Evolutionary conservation across 352 stramenopile genomes (phyloP).

Genomic region (Achlya hypogyna): DNA sequence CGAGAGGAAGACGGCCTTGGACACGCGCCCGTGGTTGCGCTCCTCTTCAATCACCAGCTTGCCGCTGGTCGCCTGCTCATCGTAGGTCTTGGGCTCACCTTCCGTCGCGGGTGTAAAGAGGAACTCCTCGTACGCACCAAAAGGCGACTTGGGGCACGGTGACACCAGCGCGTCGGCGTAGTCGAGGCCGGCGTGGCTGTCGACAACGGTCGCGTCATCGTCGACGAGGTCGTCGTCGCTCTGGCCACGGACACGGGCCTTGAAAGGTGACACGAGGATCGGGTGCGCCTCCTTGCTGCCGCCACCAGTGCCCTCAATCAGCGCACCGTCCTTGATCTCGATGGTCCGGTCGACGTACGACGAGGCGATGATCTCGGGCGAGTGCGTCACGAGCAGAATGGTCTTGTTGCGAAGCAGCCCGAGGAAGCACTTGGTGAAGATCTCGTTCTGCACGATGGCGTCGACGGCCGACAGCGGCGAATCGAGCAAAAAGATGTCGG

Average conservation of each 20-base stretch:
- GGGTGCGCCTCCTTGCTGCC: not conserved
- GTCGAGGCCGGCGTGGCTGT: not conserved
- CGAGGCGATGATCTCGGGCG: conserved; percentile 32
- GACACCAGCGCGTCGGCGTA: conserved; percentile 9
- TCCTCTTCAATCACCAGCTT: conserved; percentile 61
- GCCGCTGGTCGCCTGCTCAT: not conserved
- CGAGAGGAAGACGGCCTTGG: conserved; percentile 29
- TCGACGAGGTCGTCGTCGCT: not conserved
- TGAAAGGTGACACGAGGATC: conserved; percentile 26
- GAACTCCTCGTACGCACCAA: not conserved
- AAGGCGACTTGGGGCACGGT: conserved; percentile 6
- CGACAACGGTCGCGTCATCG: not conserved
- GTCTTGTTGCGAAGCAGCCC: conserved; percentile 41
- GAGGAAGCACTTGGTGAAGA: conserved; percentile 79
- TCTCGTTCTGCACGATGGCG: conserved; percentile 80
- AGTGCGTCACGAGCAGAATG: conserved; percentile 76
- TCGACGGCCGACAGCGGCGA: conserved; percentile 60
- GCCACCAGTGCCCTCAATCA: not conserved
- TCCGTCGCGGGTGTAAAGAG: not conserved
- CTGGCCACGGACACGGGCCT: not conserved
- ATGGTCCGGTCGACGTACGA: conserved; percentile 21
- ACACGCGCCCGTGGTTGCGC: conserved; percentile 37
- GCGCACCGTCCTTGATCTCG: not conserved
- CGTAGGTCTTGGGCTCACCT: not conserved
- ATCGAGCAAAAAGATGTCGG: conserved; percentile 19